Evolutionary conservation across 805 yeast species (phyloP), one percentile per base, ranked within the genome.

Genomic region (Metschnikowia kunwiensis): DNA sequence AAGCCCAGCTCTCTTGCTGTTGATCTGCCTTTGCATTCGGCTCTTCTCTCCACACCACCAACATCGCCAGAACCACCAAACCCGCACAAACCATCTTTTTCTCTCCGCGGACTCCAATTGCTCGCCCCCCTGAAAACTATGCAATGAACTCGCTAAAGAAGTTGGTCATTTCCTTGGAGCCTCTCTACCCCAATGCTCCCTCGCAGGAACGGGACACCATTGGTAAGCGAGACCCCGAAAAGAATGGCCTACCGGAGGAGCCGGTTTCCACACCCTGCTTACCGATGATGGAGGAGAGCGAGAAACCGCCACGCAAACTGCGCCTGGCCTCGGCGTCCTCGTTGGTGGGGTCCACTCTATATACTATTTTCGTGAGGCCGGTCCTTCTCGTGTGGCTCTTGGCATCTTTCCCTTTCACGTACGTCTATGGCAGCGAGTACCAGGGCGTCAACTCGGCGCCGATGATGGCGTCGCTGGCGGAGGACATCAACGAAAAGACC

Each of bases 341-440:
- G n/a, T n/a, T 16, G n/a, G 32, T 19, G 21, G 26, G 13, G 8
- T 10, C 29, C 20, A 32, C 77, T 1, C 81, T 83, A 7, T 70
- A 74, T 42, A 47, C 69, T 26, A 34, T 80, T 5, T 44, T 81
- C 4, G 43, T 74, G n/a, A 70, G 69, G 38, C 88, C 89, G 2
- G 38, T 77, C 11, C 42, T 60, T 4, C 63, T 71, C 31, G 27
- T 72, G 1, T 70, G 84, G 74, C 66, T 61, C 33, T 42, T 80
- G n/a, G 38, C 75, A 5, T 68, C 80, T 2, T 76, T 71, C 49
- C 89, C 89, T 0, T 58, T 80, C 42, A 63, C 61, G 12, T 57
- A 68, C 38, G 49, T 75, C 12, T 51, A 77, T 19, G 51, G 48
- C 2, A 36, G 32, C 26, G 46, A 36, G 28, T 46, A 42, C 30